Evolutionary conservation across 495 filamentous ascomycete species (phyloP).

Genomic region (Penicillium mononematosum): DNA sequence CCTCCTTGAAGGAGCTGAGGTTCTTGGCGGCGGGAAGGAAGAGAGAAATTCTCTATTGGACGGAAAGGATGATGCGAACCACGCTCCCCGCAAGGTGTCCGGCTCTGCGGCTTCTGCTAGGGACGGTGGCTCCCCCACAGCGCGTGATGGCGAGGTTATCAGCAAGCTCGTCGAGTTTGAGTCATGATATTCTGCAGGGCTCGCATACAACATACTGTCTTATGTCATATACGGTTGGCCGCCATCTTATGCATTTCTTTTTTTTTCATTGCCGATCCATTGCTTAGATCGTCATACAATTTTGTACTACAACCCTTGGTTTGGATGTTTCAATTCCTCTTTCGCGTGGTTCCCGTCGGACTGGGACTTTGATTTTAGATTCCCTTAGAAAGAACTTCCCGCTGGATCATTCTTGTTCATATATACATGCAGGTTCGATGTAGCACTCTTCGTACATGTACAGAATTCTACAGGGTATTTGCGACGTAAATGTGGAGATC

Average conservation of each 20-base stretch:
- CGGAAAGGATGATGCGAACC: conserved; percentile 15
- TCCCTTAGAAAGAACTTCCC: conserved; percentile 1
- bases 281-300: conserved; percentile 1
- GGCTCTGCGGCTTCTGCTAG: not conserved
- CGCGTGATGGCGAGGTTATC: conserved; percentile 31
- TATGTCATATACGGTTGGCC: conserved; percentile 7
- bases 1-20: conserved; percentile 62
- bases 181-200: conserved; percentile 27
- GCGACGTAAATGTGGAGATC: not conserved
- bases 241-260: not conserved
- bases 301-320: conserved; percentile 11
- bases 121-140: conserved; percentile 5
- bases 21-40: conserved; percentile 27
- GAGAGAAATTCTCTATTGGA: conserved; percentile 34
- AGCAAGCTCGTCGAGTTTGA: conserved; percentile 45
- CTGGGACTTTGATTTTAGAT: conserved; percentile 1
- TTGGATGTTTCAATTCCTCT: conserved; percentile 3
- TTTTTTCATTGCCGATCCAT: not conserved
- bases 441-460: not conserved
- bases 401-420: not conserved
- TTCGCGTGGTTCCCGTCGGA: not conserved
- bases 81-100: conserved; percentile 10
- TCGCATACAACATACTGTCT: no score
- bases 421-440: not conserved
- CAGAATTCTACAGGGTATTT: not conserved